Conservation (phyloP, 495 filamentous ascomycete species). For the Chaetomium fimeti region DNA sequence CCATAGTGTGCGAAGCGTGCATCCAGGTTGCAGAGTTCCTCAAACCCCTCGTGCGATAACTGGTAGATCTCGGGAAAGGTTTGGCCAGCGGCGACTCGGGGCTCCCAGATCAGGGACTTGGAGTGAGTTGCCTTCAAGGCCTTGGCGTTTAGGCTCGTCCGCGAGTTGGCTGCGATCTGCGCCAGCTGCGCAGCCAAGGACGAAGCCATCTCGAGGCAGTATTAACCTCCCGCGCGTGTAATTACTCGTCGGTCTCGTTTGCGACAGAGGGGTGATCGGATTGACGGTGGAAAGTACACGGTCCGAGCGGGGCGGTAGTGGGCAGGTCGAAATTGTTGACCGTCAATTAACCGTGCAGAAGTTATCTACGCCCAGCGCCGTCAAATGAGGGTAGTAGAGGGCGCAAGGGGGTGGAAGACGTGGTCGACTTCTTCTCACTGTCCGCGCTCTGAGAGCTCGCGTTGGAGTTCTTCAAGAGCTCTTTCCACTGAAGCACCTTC, state of each 20-base stretch:
- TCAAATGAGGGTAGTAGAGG: not conserved
- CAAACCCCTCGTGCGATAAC: conserved; percentile 82
- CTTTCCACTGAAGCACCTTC: not conserved
- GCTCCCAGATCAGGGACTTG: conserved; percentile 88
- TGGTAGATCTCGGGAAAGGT: conserved; percentile 84
- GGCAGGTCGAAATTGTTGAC: not conserved
- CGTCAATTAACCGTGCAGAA: not conserved
- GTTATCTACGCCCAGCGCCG: not conserved
- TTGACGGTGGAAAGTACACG: not conserved
- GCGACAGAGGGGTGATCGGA: not conserved
- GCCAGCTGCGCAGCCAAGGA: conserved; percentile 77
- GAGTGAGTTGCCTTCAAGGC: conserved; percentile 84
- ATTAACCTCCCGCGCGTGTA: not conserved
- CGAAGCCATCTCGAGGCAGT: conserved; percentile 58
- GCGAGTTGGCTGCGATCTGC: conserved; percentile 73
- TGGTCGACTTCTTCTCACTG: not conserved
- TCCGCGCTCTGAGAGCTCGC: not conserved
- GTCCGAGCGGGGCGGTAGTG: not conserved
- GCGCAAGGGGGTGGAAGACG: not conserved
- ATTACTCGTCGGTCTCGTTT: not conserved
- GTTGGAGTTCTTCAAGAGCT: conserved; percentile 6
- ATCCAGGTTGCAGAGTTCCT: conserved; percentile 86
- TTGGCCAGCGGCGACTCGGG: conserved; percentile 74
- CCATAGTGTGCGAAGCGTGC: conserved; percentile 66
- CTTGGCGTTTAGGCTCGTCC: conserved; percentile 79